phyloP scores from a whole-genome alignment of 2,329 filamentous ascomycete genomes.

The Dendryphion nanum region DNA sequence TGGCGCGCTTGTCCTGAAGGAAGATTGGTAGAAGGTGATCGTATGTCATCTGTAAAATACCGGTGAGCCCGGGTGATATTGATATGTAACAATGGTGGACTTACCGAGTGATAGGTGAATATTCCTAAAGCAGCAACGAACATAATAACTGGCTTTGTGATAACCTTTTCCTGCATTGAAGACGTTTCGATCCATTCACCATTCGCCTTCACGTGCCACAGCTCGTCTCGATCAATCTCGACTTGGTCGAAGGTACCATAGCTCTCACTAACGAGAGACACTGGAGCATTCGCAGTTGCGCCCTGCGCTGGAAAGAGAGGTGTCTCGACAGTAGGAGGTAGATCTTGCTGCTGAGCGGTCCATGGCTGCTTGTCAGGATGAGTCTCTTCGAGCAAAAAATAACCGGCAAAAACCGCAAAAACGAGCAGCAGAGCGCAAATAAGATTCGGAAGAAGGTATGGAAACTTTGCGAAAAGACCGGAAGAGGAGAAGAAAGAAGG shows the following conservation, averaged over 20 bases:
- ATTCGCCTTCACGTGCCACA: slow-evolving; percentile 52
- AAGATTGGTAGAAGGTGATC: slow-evolving; percentile 92
- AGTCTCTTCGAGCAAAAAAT: slow-evolving; percentile 80
- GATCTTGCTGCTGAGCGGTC: slow-evolving; percentile 36
- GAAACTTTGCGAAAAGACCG: slow-evolving; percentile 73
- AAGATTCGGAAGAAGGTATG: slow-evolving; percentile 86
- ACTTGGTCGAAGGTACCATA: slow-evolving; percentile 71
- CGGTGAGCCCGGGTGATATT: neutral
- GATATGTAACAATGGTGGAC: slow-evolving; percentile 4
- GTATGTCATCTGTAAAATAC: slow-evolving; percentile 70
- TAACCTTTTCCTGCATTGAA: slow-evolving; percentile 45
- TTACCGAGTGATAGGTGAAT: slow-evolving; percentile 80
- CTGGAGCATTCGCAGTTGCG: slow-evolving; percentile 68
- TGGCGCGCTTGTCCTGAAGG: slow-evolving; percentile 70
- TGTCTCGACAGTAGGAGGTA: slow-evolving; percentile 58
- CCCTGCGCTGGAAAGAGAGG: slow-evolving; percentile 74
- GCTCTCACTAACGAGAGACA: slow-evolving; percentile 73
- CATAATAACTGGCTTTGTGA: slow-evolving; percentile 66
- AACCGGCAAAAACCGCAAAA: slow-evolving; percentile 77
- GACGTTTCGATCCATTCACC: slow-evolving; percentile 44
- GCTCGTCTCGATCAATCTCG: slow-evolving; percentile 53
- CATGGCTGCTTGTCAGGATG: slow-evolving; percentile 75
- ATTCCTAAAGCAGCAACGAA: slow-evolving; percentile 81
- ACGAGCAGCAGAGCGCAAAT: slow-evolving; percentile 76
- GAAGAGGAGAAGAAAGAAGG: slow-evolving; percentile 66